A percentile compares a stretch with the other conserved stretches of the same genome.
These are phyloP conservation scores for Geotrichum fermentans DNA, from an alignment of 1,139 yeast species.

Conservation along the genomic window DNA sequence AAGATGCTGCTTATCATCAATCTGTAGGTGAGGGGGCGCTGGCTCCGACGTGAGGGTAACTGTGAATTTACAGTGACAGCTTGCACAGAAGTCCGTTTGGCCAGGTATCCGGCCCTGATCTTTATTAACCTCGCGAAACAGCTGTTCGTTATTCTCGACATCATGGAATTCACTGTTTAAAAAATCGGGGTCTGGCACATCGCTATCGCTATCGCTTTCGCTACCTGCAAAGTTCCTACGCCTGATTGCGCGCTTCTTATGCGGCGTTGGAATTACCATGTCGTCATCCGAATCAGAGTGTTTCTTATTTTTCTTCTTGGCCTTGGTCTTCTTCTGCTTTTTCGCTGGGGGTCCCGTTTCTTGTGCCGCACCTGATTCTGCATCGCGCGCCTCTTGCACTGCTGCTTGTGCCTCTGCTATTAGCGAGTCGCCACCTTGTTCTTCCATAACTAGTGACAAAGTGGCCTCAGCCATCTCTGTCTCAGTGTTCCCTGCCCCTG, in stretches of 20 bases:
- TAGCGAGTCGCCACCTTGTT: conserved; percentile 16
- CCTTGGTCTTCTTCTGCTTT: not conserved
- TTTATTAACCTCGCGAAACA: conserved; percentile 17
- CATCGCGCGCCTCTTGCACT: conserved; percentile 14
- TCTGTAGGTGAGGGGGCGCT: conserved; percentile 17
- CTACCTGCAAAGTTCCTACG: conserved; percentile 9
- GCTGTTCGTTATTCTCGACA: conserved; percentile 26
- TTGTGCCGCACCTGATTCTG: not conserved
- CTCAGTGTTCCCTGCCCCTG: conserved; percentile 13
- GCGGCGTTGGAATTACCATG: not conserved
- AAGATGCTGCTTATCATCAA: conserved; percentile 9
- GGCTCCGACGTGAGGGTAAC: conserved; percentile 19
- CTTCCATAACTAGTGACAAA: conserved; percentile 5
- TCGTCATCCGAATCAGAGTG: not conserved
- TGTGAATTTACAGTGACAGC: conserved; percentile 25
- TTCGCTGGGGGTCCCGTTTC: not conserved
- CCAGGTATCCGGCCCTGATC: conserved; percentile 27
- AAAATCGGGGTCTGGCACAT: conserved; percentile 3
- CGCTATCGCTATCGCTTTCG: conserved; percentile 22
- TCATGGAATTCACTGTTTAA: conserved; percentile 19
- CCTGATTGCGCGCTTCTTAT: not conserved
- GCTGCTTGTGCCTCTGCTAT: conserved; percentile 10
- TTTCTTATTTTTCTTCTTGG: conserved; percentile 2
- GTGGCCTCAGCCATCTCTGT: conserved; percentile 14
- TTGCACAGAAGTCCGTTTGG: conserved; percentile 31